These are phyloP conservation scores for Venturia carpophila DNA, from an alignment of 2,329 filamentous ascomycete species.

Conservation along the genomic window DNA sequence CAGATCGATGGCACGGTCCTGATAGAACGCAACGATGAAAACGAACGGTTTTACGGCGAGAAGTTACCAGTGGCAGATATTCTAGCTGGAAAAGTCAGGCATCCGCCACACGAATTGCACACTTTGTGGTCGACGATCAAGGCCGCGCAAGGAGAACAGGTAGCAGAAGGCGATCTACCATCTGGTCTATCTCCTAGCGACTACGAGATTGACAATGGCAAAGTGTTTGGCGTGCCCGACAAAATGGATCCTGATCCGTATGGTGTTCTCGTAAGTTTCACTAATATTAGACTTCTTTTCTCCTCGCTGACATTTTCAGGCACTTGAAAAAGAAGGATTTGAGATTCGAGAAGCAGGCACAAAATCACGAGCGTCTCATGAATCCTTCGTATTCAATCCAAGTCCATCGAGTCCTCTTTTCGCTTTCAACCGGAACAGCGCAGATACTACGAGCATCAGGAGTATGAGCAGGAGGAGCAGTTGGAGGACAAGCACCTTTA, in stretches of 20 bases:
- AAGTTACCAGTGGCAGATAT: constrained; percentile 55
- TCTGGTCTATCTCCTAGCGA: constrained; percentile 71
- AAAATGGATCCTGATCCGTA: constrained; percentile 83
- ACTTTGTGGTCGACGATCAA: constrained; percentile 75
- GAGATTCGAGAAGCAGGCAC: constrained; percentile 87
- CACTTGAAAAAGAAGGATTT: constrained; percentile 81
- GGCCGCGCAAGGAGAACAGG: constrained; percentile 78
- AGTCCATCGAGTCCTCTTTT: constrained; percentile 65
- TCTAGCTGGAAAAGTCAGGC: constrained; percentile 50
- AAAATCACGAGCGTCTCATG: constrained; percentile 63
- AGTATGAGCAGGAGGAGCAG: constrained; percentile 53
- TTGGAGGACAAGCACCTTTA: constrained; percentile 61
- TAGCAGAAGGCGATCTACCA: constrained; percentile 60
- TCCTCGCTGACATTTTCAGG: constrained; percentile 29
- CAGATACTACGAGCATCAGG: constrained; percentile 24
- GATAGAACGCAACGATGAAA: constrained; percentile 80
- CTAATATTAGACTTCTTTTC: too few species aligned
- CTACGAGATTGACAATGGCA: constrained; percentile 46
- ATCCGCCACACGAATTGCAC: constrained; percentile 49
- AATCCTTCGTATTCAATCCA: constrained; percentile 75
- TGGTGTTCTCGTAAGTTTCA: constrained; percentile 54
- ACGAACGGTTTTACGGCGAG: constrained; percentile 75
- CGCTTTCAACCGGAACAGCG: constrained; percentile 55
- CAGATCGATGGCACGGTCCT: constrained; percentile 82
- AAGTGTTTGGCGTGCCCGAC: constrained; percentile 69